Evolutionary conservation across 768 basidiomycete genomes (phyloP).

Genomic region (Xerocomus spinulosus): DNA sequence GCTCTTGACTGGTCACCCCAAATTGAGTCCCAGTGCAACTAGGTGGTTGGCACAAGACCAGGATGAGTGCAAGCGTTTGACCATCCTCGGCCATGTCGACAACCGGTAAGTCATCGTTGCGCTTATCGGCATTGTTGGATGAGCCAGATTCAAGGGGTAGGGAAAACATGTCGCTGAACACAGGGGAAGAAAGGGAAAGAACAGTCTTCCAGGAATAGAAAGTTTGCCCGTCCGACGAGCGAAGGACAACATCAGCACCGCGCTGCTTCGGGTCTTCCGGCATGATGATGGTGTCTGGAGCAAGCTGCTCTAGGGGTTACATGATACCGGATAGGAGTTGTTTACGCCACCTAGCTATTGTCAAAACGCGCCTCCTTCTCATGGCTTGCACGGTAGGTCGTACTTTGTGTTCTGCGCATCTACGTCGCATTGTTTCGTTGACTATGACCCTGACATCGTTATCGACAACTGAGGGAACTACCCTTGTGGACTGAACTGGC

Average conservation of each 20-base stretch:
- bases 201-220: conserved; percentile 9
- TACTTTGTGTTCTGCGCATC: no score
- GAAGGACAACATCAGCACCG: conserved; percentile 12
- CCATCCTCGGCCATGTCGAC: conserved; percentile 13
- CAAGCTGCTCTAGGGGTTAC: conserved; percentile 3
- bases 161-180: conserved; percentile 15
- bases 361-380: no score
- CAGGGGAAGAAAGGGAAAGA: conserved; percentile 8
- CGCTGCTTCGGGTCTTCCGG: neutral
- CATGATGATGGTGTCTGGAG: conserved; percentile 6
- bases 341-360: no score
- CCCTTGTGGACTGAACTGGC: no score
- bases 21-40: neutral
- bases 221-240: conserved; percentile 7
- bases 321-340: no score
- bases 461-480: no score
- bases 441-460: no score
- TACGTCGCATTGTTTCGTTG: no score
- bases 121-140: no score
- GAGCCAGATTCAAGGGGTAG: conserved; percentile 8
- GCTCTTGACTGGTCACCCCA: conserved; percentile 1
- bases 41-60: conserved; percentile 10
- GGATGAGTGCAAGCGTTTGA: conserved; percentile 2
- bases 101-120: neutral
- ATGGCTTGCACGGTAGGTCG: no score